These are phyloP conservation scores for Tetrapisispora phaffii DNA, from an alignment of 805 yeast genomes.

Conservation along the genomic window DNA sequence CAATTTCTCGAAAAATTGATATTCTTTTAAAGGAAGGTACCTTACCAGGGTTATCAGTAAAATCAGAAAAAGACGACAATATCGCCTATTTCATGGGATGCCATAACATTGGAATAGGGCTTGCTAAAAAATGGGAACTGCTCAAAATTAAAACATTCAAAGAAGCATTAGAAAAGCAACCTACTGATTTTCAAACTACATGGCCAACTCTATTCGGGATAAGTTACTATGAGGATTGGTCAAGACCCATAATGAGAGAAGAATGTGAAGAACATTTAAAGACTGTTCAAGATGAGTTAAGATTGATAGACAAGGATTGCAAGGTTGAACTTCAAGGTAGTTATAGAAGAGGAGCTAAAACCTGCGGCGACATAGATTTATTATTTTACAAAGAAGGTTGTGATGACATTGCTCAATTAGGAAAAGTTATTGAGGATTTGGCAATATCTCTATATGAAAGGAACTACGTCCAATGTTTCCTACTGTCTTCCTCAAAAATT, in stretches of 20 bases:
- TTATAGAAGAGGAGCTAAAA: slow-evolving; percentile 18
- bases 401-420: slow-evolving; percentile 16
- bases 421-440: slow-evolving; percentile 14
- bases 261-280: slow-evolving; percentile 20
- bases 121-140: slow-evolving; percentile 20
- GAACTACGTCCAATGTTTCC: slow-evolving; percentile 20
- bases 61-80: slow-evolving; percentile 9
- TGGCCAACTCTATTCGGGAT: slow-evolving; percentile 28
- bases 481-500: slow-evolving; percentile 15
- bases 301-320: slow-evolving; percentile 12
- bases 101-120: slow-evolving; percentile 22
- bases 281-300: slow-evolving; percentile 11
- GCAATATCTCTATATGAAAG: slow-evolving; percentile 10
- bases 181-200: slow-evolving; percentile 11
- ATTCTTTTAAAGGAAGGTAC: slow-evolving; percentile 16
- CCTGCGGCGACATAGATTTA: slow-evolving; percentile 28
- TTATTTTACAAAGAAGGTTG: slow-evolving; percentile 20
- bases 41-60: slow-evolving; percentile 17
- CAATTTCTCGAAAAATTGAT: slow-evolving; percentile 27
- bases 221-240: slow-evolving; percentile 28
- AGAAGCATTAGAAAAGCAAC: slow-evolving; percentile 13
- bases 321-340: slow-evolving; percentile 25
- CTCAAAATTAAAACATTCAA: slow-evolving; percentile 13
- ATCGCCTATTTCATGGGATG: slow-evolving; percentile 23
- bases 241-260: slow-evolving; percentile 13